Evolutionary conservation across 2,329 filamentous ascomycete species (phyloP), one percentile per base, ranked within the genome.

Genomic region (Cladosporium austrohemisphaericum): DNA sequence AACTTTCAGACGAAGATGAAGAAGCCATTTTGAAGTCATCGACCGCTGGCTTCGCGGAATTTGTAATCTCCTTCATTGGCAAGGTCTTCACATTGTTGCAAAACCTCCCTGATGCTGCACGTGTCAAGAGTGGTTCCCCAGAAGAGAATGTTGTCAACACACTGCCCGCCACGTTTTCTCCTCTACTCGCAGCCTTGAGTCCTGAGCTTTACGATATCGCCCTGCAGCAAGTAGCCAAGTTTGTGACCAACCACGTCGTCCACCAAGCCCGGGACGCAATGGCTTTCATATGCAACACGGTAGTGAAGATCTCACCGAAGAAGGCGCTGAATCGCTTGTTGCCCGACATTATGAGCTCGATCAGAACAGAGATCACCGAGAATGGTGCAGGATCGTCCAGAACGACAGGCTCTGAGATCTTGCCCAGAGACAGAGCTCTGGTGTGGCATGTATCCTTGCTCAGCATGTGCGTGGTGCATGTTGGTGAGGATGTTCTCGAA

Each of bases 61-160:
- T 98, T 60, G 77, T 97, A 50, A 78, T 92, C 46, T 88, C 91
- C 6, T 85, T 98, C 57, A 76, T 98, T 6, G 93, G 91, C 45
- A 90, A 93, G 60, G 90, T 98, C 6, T 98, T 98, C 66, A 96
- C 91, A 0, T 78, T 98, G 8, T 70, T 98, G 18, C 93, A 98
- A 68, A 98, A 98, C 61, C 74, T 98, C 32, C 93, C 93, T 1
- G 94, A 98, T 70, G 83, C 90, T 8, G 86, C 89, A 23, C 82
- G 92, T 51, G 83, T 95, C 25, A 85, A 92, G 53, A 90, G 88
- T 52, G 90, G 90, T 9, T 94, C 90, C 5, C 93, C 93, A 0
- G 93, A 98, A 68, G 94, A 98, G 62, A 95, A 91, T 60, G 90
- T 98, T 40, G 91, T 97, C 64, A 97, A 97, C 64, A 94, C 91